Evolutionary conservation across 805 yeast species (phyloP).

Genomic region (Candida sphagnicola): DNA sequence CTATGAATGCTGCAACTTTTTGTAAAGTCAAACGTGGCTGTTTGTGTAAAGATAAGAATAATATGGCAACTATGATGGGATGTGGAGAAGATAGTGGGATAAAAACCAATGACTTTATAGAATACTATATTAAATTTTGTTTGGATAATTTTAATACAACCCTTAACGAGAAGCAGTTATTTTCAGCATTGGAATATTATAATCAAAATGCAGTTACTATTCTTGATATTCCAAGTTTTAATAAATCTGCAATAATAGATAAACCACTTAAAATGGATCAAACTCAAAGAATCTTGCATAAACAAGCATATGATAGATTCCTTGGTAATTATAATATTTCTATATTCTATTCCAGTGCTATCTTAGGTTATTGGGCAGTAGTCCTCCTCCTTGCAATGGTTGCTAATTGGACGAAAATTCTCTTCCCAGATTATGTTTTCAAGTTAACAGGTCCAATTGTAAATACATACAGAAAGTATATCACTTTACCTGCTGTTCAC

Average conservation of each 20-base stretch:
- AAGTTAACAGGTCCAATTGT: constrained; percentile 23
- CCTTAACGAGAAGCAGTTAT: constrained; percentile 14
- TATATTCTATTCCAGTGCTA: constrained; percentile 36
- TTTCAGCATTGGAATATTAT: constrained; percentile 12
- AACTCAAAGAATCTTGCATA: constrained; percentile 8
- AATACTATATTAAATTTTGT: constrained; percentile 16
- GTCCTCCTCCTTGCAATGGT: constrained; percentile 21
- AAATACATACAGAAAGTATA: constrained; percentile 19
- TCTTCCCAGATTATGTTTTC: constrained; percentile 16
- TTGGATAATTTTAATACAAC: constrained; percentile 15
- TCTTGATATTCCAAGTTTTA: constrained; percentile 19
- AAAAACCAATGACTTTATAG: constrained; percentile 9
- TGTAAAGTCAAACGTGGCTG: constrained; percentile 12
- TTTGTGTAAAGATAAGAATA: constrained; percentile 20
- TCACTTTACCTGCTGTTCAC: constrained; percentile 25
- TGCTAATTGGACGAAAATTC: constrained; percentile 30
- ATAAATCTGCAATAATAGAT: constrained; percentile 14
- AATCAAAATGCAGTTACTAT: constrained; percentile 12
- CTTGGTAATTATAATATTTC: constrained; percentile 42
- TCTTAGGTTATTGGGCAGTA: constrained; percentile 29
- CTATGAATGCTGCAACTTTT: background rate
- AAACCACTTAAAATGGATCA: constrained; percentile 23
- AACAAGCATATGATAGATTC: constrained; percentile 27
- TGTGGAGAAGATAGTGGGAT: constrained; percentile 15
- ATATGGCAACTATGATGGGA: constrained; percentile 28